Conservation (phyloP, 371 early-diverging fungal species). For the Zopfochytrium polystomum region DNA sequence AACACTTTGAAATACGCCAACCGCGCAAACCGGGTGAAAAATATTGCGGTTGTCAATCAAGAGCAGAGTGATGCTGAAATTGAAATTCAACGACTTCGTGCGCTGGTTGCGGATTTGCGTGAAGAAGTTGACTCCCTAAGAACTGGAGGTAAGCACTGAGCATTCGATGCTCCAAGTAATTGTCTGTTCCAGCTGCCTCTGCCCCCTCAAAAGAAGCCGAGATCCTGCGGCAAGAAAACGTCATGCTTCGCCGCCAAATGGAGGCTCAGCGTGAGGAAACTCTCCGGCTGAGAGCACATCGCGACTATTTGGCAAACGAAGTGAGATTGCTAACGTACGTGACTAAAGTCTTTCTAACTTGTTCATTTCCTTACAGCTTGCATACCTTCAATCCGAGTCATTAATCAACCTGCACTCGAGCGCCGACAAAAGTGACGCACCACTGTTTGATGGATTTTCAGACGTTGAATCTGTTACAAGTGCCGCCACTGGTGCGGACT, state of each 20-base stretch:
- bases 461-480: conserved; percentile 13
- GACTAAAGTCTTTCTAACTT: not conserved
- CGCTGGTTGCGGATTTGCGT: conserved; percentile 7
- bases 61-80: conserved; percentile 1
- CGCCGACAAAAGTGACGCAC: conserved; percentile 8
- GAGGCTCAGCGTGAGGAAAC: conserved; percentile 16
- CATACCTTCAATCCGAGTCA: conserved; percentile 19
- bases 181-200: not conserved
- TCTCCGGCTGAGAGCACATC: conserved; percentile 13
- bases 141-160: not conserved
- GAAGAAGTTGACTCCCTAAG: conserved; percentile 10
- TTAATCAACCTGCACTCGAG: not conserved
- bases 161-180: not conserved
- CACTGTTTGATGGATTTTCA: conserved; percentile 10
- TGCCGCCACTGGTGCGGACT: conserved; percentile 6
- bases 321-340: not conserved
- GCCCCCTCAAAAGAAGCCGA: conserved; percentile 2
- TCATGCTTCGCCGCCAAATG: conserved; percentile 1
- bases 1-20: conserved; percentile 92
- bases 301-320: conserved; percentile 21
- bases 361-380: conserved; percentile 4
- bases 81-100: conserved; percentile 3
- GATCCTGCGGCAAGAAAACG: conserved; percentile 10
- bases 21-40: conserved; percentile 73
- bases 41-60: conserved; percentile 34